These are phyloP conservation scores for Globisporangium cederbergense DNA, from an alignment of 352 stramenopile species.

Conservation along the genomic window DNA sequence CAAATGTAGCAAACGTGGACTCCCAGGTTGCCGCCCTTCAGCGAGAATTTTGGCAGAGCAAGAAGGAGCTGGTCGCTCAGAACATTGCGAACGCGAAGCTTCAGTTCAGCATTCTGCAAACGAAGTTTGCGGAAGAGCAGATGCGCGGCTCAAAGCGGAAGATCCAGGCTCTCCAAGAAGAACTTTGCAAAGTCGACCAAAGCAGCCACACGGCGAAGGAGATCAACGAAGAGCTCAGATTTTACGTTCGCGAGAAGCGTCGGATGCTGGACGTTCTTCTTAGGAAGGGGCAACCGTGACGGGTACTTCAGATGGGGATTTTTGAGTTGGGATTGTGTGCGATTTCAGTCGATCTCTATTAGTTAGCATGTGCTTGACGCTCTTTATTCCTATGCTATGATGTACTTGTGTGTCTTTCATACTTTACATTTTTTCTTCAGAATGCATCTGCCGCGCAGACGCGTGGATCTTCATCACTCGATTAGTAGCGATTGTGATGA, in stretches of 20 bases:
- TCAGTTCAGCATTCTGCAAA: constrained; percentile 21
- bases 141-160: constrained; percentile 23
- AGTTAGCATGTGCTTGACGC: background rate
- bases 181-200: constrained; percentile 11
- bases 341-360: background rate
- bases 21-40: constrained; percentile 3
- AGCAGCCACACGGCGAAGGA: constrained; percentile 4
- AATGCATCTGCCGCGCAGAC: background rate
- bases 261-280: constrained; percentile 12
- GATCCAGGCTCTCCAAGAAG: constrained; percentile 19
- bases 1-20: background rate
- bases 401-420: background rate
- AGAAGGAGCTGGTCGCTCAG: constrained; percentile 17
- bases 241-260: constrained; percentile 19
- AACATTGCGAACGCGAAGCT: constrained; percentile 21
- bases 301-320: background rate
- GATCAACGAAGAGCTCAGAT: constrained; percentile 14
- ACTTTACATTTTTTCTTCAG: background rate
- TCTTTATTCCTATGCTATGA: background rate
- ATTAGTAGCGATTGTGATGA: constrained; percentile 3
- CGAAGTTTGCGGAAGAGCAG: constrained; percentile 20
- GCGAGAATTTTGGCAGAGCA: constrained; percentile 20
- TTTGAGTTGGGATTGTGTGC: background rate
- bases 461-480: background rate
- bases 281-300: background rate